A percentile compares a stretch with the other conserved stretches of the same genome.
Conservation (phyloP, 1,284 basidiomycete genomes). For the Neolentinus lepideus region DNA sequence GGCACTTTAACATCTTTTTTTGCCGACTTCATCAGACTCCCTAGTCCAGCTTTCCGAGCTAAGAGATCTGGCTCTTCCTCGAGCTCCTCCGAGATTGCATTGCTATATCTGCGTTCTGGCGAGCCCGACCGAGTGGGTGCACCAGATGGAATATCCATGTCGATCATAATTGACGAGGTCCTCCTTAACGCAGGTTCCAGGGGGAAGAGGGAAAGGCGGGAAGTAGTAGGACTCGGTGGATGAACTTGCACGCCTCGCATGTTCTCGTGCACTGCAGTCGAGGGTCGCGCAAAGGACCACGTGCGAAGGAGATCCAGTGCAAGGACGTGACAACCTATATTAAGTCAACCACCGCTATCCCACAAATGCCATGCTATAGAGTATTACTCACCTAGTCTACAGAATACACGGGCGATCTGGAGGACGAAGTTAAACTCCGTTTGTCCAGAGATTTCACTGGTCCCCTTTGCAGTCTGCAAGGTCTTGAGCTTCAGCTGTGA, state of each 20-base stretch:
- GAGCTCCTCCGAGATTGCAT: slow-evolving; percentile 16
- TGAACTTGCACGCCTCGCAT: not conserved
- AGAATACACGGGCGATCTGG: slow-evolving; percentile 88
- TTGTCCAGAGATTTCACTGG: slow-evolving; percentile 80
- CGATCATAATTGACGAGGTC: slow-evolving; percentile 73
- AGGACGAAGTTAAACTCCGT: slow-evolving; percentile 92
- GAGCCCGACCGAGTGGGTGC: slow-evolving; percentile 53
- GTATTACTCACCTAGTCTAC: slow-evolving; percentile 75
- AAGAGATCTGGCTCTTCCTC: slow-evolving; percentile 48
- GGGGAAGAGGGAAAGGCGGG: slow-evolving; percentile 42
- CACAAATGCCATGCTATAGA: not conserved
- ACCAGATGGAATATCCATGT: slow-evolving; percentile 73
- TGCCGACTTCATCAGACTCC: slow-evolving; percentile 81
- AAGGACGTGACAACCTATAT: slow-evolving; percentile 82
- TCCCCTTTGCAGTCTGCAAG: slow-evolving; percentile 86
- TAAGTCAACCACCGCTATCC: slow-evolving; percentile 5
- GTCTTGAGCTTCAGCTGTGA: slow-evolving; percentile 87
- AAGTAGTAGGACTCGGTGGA: slow-evolving; percentile 32
- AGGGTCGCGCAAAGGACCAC: slow-evolving; percentile 86
- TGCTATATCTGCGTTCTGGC: slow-evolving; percentile 24
- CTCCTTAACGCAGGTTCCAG: slow-evolving; percentile 47
- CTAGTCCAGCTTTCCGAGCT: slow-evolving; percentile 68
- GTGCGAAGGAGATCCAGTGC: slow-evolving; percentile 82
- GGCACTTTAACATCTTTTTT: slow-evolving; percentile 80
- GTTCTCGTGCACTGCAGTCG: slow-evolving; percentile 26